These are phyloP conservation scores for Populus hybrid DNA, from an alignment of 441 rosid species.

Conservation along the genomic window DNA sequence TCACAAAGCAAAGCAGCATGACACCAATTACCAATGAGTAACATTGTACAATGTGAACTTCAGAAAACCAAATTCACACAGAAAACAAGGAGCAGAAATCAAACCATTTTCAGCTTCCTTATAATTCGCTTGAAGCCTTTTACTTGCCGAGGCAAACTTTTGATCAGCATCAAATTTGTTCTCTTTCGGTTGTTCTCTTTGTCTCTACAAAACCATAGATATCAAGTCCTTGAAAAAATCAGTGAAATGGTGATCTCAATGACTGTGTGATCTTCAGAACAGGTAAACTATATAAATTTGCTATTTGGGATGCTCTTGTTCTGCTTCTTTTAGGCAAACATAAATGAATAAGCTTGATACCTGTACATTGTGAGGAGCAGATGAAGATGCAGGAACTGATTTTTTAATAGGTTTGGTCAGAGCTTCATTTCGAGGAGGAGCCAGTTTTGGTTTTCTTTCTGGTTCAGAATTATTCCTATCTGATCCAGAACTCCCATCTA, in stretches of 20 bases:
- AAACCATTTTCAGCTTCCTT: constrained; percentile 90
- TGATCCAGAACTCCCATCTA: constrained; percentile 85
- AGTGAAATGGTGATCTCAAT: background rate
- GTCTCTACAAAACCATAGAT: constrained; percentile 49
- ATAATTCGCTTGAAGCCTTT: constrained; percentile 83
- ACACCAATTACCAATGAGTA: constrained; percentile 18
- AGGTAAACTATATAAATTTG: background rate
- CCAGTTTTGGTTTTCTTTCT: constrained; percentile 52
- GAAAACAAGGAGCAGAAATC: constrained; percentile 16
- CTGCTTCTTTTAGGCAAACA: background rate
- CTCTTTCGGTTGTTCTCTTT: constrained; percentile 56
- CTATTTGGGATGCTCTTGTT: background rate
- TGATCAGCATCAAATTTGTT: constrained; percentile 50
- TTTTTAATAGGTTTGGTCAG: constrained; percentile 46
- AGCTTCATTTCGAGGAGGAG: constrained; percentile 52
- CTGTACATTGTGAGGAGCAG: constrained; percentile 50
- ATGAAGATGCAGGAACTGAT: constrained; percentile 29
- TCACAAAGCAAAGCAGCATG: constrained; percentile 35
- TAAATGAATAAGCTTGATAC: constrained; percentile 23
- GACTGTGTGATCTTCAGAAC: background rate
- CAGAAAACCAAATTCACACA: background rate
- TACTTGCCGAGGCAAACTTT: constrained; percentile 69
- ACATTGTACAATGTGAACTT: background rate
- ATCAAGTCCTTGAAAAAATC: background rate
- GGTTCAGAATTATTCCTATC: constrained; percentile 72